These are phyloP conservation scores for Microsporum audouinii DNA, from an alignment of 2,329 filamentous ascomycete genomes.

Conservation along the genomic window DNA sequence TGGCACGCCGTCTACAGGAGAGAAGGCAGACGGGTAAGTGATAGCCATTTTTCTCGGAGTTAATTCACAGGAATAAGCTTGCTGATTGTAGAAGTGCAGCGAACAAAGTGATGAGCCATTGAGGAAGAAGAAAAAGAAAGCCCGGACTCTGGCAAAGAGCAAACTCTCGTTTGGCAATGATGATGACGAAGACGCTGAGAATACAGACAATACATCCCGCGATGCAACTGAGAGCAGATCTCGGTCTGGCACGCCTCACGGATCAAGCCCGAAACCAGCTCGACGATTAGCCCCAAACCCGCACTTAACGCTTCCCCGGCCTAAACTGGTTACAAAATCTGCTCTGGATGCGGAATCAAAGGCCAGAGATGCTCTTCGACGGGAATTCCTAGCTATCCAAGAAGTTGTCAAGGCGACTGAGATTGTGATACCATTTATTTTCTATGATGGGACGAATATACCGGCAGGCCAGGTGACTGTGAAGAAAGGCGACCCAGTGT, in stretches of 20 bases:
- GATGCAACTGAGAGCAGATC: slow-evolving; percentile 27
- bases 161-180: slow-evolving; percentile 51
- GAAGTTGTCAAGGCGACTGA: slow-evolving; percentile 81
- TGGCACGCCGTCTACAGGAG: slow-evolving; percentile 37
- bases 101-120: slow-evolving; percentile 38
- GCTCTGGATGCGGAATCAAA: slow-evolving; percentile 68
- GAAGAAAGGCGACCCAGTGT: slow-evolving; percentile 86
- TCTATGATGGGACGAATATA: slow-evolving; percentile 88
- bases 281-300: slow-evolving; percentile 36
- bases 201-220: slow-evolving; percentile 26
- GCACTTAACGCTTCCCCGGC: slow-evolving; percentile 38
- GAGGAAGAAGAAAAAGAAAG: slow-evolving; percentile 50
- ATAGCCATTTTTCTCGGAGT: background rate
- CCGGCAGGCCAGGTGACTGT: slow-evolving; percentile 73
- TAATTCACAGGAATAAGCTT: slow-evolving; percentile 1
- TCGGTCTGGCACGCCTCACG: slow-evolving; percentile 27
- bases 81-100: slow-evolving; percentile 49
- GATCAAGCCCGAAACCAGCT: slow-evolving; percentile 20
- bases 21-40: slow-evolving; percentile 49
- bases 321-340: slow-evolving; percentile 65
- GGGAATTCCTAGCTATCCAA: slow-evolving; percentile 72
- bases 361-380: slow-evolving; percentile 60
- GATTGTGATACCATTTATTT: slow-evolving; percentile 86
- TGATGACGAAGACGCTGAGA: slow-evolving; percentile 48
- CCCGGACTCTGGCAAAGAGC: slow-evolving; percentile 42